Evolutionary conservation across 2,329 filamentous ascomycete genomes (phyloP).

Genomic region (Magnaporthiopsis rhizophila): DNA sequence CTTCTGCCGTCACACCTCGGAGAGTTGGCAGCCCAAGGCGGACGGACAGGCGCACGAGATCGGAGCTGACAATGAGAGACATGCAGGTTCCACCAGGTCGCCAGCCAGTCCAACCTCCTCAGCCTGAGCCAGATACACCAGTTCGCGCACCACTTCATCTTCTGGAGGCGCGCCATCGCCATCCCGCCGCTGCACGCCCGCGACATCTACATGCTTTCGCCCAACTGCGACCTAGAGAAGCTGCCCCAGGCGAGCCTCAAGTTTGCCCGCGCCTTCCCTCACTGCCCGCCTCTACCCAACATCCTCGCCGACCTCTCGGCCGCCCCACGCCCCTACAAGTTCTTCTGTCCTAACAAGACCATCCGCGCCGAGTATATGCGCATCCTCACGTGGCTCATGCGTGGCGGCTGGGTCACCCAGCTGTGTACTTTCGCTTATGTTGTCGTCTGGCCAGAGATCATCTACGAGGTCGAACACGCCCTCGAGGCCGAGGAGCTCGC

Average conservation of each 20-base stretch:
- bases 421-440: constrained; percentile 88
- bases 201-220: constrained; percentile 86
- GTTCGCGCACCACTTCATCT: constrained; percentile 87
- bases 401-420: constrained; percentile 89
- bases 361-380: constrained; percentile 83
- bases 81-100: constrained; percentile 54
- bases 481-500: constrained; percentile 57
- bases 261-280: constrained; percentile 74
- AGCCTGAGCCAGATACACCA: constrained; percentile 74
- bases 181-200: constrained; percentile 85
- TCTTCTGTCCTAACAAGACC: constrained; percentile 77
- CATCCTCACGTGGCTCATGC: constrained; percentile 88
- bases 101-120: constrained; percentile 58
- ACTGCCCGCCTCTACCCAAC: constrained; percentile 73
- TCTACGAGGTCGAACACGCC: constrained; percentile 68
- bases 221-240: constrained; percentile 72
- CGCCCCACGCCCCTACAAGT: constrained; percentile 73
- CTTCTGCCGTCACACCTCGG: neutral
- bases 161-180: constrained; percentile 87
- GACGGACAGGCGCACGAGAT: neutral
- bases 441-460: constrained; percentile 72
- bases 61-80: too few relatives aligned
- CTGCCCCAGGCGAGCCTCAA: constrained; percentile 60
- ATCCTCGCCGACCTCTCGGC: constrained; percentile 80
- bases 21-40: neutral